These are phyloP conservation scores for Leccinum cinnamomeum DNA, from an alignment of 1,284 basidiomycete species.

Conservation along the genomic window DNA sequence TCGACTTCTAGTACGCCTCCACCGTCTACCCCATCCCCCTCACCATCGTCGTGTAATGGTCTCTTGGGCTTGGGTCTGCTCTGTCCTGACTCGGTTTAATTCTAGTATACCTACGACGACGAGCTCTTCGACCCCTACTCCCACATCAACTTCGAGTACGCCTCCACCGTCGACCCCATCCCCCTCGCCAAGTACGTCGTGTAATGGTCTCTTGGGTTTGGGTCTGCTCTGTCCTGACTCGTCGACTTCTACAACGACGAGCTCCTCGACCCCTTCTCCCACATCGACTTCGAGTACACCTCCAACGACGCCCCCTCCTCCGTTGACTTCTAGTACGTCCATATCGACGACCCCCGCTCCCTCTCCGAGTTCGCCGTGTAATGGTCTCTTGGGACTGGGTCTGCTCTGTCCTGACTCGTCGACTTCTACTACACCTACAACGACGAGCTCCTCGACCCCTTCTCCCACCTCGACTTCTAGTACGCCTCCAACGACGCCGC, in stretches of 20 bases:
- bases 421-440: slow-evolving; percentile 11
- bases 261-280: not conserved
- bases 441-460: not conserved
- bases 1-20: too few species aligned
- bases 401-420: slow-evolving; percentile 11
- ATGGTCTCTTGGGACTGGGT: slow-evolving; percentile 11
- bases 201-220: not conserved
- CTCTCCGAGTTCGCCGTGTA: not conserved
- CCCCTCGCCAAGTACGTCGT: not conserved
- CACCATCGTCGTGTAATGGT: slow-evolving; percentile 13
- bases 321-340: not conserved
- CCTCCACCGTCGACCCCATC: not conserved
- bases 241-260: not conserved
- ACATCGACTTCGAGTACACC: not conserved
- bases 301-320: not conserved
- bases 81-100: slow-evolving; percentile 4
- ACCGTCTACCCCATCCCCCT: too few species aligned
- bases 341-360: not conserved
- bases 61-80: slow-evolving; percentile 16
- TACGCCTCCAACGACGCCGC: not conserved
- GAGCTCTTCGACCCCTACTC: not conserved
- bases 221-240: not conserved
- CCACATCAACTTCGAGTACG: not conserved
- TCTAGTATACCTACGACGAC: not conserved
- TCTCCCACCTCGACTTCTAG: not conserved